phyloP scores from a whole-genome alignment of 495 filamentous ascomycete genomes.

The Penicillium nucicola region DNA sequence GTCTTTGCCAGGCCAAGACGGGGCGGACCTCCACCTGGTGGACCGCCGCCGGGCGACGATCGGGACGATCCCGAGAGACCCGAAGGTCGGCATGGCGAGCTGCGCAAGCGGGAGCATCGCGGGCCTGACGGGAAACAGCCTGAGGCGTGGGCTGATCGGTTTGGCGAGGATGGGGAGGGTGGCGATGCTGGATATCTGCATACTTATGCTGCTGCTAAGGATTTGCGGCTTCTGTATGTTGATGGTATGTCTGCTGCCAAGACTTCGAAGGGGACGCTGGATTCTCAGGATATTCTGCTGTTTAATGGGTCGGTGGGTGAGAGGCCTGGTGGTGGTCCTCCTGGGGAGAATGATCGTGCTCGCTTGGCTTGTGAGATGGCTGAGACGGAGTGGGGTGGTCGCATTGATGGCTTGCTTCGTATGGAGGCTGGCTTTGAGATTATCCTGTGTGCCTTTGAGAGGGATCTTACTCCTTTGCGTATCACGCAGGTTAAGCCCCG shows the following conservation, averaged over 20 bases:
- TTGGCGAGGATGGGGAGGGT: conserved; percentile 10
- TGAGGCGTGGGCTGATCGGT: neutral
- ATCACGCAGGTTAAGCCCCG: conserved; percentile 25
- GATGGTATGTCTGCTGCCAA: conserved; percentile 62
- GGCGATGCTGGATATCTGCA: conserved; percentile 53
- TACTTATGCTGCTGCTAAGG: conserved; percentile 47
- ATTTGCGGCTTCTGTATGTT: conserved; percentile 56
- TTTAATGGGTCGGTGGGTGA: conserved; percentile 25
- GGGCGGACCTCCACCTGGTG: conserved; percentile 1
- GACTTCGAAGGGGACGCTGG: conserved; percentile 55
- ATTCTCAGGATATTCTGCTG: conserved; percentile 56
- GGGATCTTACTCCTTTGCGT: conserved; percentile 31
- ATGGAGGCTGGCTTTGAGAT: conserved; percentile 72
- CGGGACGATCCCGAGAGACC: neutral
- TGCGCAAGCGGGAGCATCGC: conserved; percentile 12
- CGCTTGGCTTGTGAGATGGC: conserved; percentile 47
- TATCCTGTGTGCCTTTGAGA: conserved; percentile 61
- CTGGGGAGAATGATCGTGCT: conserved; percentile 45
- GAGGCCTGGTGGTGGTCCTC: conserved; percentile 11
- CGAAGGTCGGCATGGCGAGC: conserved; percentile 7
- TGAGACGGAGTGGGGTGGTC: conserved; percentile 40
- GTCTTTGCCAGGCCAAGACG: conserved; percentile 39
- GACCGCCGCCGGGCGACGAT: neutral
- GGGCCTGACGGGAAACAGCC: neutral
- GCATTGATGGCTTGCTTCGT: conserved; percentile 58